Evolutionary conservation across 2,329 filamentous ascomycete species (phyloP).

Genomic region (Scedosporium apiospermum): DNA sequence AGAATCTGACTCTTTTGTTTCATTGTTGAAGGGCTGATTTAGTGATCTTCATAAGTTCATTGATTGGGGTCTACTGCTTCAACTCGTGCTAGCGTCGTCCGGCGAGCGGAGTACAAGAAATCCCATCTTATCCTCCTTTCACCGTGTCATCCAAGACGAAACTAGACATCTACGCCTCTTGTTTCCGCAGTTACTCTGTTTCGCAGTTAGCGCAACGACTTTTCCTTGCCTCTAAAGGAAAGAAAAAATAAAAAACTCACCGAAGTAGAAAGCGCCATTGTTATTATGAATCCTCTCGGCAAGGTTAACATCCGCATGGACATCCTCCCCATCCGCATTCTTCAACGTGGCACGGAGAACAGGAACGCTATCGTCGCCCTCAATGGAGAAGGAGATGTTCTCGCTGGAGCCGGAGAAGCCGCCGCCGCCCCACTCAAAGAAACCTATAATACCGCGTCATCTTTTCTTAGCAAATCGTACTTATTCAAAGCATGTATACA

Average conservation of each 20-base stretch:
- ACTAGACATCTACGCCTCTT: not conserved
- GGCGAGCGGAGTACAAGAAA: not conserved
- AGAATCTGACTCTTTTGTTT: not conserved
- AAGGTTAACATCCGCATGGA: slow-evolving; percentile 42
- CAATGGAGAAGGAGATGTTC: slow-evolving; percentile 35
- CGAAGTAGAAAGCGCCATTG: slow-evolving; percentile 33
- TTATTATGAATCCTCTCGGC: slow-evolving; percentile 44
- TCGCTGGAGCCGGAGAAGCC: slow-evolving; percentile 37
- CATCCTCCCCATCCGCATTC: slow-evolving; percentile 29
- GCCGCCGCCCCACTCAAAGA: slow-evolving; percentile 10
- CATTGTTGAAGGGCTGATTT: too few relatives aligned
- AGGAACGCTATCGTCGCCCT: slow-evolving; percentile 39
- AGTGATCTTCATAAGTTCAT: not conserved
- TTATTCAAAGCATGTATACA: not conserved
- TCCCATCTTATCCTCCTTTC: too few relatives aligned
- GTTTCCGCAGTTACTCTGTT: not conserved
- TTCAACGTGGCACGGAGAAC: slow-evolving; percentile 41
- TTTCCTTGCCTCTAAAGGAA: not conserved
- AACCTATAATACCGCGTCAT: slow-evolving; percentile 1
- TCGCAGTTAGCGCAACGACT: too few relatives aligned
- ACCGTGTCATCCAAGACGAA: too few relatives aligned
- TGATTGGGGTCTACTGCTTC: not conserved
- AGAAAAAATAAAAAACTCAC: slow-evolving; percentile 13
- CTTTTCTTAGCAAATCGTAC: slow-evolving; percentile 5
- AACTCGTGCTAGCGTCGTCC: not conserved